Conservation (phyloP, 2,329 filamentous ascomycete genomes). For the Sordariomycetes sp. region DNA sequence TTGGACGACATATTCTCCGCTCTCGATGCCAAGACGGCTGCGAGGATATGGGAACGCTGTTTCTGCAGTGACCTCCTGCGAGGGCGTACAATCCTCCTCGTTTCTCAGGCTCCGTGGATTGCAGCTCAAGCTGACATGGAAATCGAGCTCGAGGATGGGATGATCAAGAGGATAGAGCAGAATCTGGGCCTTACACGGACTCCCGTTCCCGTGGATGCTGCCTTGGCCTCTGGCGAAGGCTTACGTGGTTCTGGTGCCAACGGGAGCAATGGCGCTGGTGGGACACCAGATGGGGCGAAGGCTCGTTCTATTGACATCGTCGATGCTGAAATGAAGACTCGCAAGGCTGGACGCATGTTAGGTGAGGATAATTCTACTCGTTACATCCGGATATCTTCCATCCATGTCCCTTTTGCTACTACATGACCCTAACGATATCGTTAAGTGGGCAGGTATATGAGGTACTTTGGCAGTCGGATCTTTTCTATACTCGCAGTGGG, state of each 20-base stretch:
- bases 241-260: slow-evolving; percentile 7
- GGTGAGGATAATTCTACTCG: not conserved
- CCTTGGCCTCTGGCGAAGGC: slow-evolving; percentile 15
- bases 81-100: slow-evolving; percentile 40
- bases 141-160: slow-evolving; percentile 31
- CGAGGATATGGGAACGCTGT: slow-evolving; percentile 40
- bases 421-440: not conserved
- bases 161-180: slow-evolving; percentile 23
- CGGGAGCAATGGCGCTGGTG: not conserved
- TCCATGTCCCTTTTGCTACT: not conserved
- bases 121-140: slow-evolving; percentile 34
- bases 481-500: slow-evolving; percentile 5
- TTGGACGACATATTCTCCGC: slow-evolving; percentile 48
- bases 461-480: slow-evolving; percentile 27
- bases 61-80: slow-evolving; percentile 41
- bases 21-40: slow-evolving; percentile 43
- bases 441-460: slow-evolving; percentile 24
- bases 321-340: slow-evolving; percentile 7
- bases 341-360: slow-evolving; percentile 5
- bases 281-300: not conserved
- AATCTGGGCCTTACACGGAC: slow-evolving; percentile 31
- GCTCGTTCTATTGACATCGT: slow-evolving; percentile 5
- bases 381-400: not conserved
- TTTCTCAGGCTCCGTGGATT: slow-evolving; percentile 42
- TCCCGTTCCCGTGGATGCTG: slow-evolving; percentile 5